Evolutionary conservation across 2,329 filamentous ascomycete genomes (phyloP), one percentile per base, ranked within the genome.

Genomic region (Ceratocystis variospora): DNA sequence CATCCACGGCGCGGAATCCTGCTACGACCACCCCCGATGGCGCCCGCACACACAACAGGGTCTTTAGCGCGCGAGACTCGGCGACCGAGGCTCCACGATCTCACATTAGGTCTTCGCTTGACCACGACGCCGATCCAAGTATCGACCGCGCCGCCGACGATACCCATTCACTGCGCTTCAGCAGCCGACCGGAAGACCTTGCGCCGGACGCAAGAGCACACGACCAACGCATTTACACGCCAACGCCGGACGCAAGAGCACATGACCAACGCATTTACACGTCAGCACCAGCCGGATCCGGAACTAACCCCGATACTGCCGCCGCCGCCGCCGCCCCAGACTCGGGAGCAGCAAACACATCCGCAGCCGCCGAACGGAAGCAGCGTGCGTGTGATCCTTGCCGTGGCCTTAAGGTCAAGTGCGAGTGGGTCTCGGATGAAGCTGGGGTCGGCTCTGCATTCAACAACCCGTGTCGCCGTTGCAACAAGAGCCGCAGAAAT

Each of bases 391-490:
- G 88, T 74, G 88, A 91, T 73, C 84, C 87, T 2, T 91, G 88
- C 72, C 84, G 88, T 59, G 83, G 85, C 28, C 78, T 91, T 63
- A 91, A 91, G 74, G 91, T 96, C 68, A 87, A 90, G 70, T 96
- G 91, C 76, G 90, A 96, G 72, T 87, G 88, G 28, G 87, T 91
- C 70, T 79, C 81, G 2, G 75, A 75, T 19, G 81, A 86, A 62
- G n/a, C 19, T 3, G 33, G 45, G 5, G 63, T 65, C 48, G 63
- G 63, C 41, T 65, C 63, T 6, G 48, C 59, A 12, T 77, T 78
- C 2, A 82, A 87, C 28, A 84, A 84, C 3, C 80, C 86, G 2
- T 90, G 87, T 74, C 85, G 83, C 73, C 83, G 91, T 69, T 96
- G 91, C 74, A 82, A 83, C 63, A 96, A 95, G 76, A 88, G 90